phyloP scores from a whole-genome alignment of 1,284 basidiomycete species.

The Xerocomus nothofagi region DNA sequence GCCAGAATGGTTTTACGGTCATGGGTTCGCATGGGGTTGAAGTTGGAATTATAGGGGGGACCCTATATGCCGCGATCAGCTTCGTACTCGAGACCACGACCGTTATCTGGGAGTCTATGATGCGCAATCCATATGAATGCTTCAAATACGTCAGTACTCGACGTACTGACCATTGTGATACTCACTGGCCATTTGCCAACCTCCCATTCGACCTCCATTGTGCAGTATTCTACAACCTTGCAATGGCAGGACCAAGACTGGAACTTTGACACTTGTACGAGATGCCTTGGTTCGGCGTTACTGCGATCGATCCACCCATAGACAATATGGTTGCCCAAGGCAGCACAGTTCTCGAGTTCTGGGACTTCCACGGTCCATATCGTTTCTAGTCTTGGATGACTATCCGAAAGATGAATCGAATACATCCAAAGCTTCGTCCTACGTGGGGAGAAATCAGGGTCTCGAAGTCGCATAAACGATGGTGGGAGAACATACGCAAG shows the following conservation, averaged over 20 bases:
- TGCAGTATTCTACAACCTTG: not conserved
- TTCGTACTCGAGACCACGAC: conserved; percentile 9
- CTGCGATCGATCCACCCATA: conserved; percentile 14
- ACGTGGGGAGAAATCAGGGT: not conserved
- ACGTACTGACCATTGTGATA: too few species aligned
- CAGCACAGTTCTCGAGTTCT: conserved; percentile 4
- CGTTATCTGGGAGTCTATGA: conserved; percentile 1
- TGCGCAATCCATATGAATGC: conserved; percentile 13
- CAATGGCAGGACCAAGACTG: not conserved
- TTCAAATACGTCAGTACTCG: not conserved
- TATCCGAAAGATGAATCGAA: not conserved
- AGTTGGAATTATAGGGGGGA: not conserved
- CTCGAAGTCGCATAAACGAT: not conserved
- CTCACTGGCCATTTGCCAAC: not conserved
- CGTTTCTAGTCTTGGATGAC: not conserved
- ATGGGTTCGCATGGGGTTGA: not conserved
- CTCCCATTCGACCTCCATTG: conserved; percentile 2
- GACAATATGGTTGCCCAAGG: conserved; percentile 5
- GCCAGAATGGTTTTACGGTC: conserved; percentile 8
- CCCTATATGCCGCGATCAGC: conserved; percentile 12
- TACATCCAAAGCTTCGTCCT: conserved; percentile 12
- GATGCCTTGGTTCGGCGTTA: not conserved
- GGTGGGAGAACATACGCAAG: not conserved
- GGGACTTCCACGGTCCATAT: not conserved
- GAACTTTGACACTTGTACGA: not conserved